Evolutionary conservation across 192 early-diverging fungal genomes (phyloP).

Genomic region (Umbelopsis vinacea): DNA sequence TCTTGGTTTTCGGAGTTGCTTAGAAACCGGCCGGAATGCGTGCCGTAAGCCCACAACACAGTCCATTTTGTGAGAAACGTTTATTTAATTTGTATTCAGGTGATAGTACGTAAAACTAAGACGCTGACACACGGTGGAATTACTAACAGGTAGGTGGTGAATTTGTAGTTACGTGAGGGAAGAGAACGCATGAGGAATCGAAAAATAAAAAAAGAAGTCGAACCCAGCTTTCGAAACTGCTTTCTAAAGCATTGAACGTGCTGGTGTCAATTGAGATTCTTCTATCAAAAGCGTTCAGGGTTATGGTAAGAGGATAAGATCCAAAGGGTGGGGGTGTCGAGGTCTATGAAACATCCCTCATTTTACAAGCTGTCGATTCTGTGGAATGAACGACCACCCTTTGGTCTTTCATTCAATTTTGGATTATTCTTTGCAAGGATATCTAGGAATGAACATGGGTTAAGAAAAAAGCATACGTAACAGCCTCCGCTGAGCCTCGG

Average conservation of each 20-base stretch:
- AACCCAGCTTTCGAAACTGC: not conserved
- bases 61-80: no score
- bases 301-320: not conserved
- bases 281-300: not conserved
- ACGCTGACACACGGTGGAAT: not conserved
- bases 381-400: conserved; percentile 78
- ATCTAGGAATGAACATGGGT: conserved; percentile 31
- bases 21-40: no score
- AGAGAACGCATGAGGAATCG: not conserved
- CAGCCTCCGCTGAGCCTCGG: not conserved
- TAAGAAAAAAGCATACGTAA: not conserved
- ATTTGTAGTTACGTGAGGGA: not conserved
- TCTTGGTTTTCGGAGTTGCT: no score
- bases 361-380: conserved; percentile 58
- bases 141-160: conserved; percentile 1
- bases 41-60: no score
- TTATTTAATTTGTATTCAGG: not conserved
- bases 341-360: conserved; percentile 21
- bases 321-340: not conserved
- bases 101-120: not conserved
- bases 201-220: not conserved
- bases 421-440: conserved; percentile 77
- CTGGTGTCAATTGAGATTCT: not conserved
- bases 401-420: conserved; percentile 71
- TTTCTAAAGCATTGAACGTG: not conserved